A percentile compares a stretch with the other conserved stretches of the same genome.
Conservation (phyloP, 441 rosid genomes). For the Populus hybrid region DNA sequence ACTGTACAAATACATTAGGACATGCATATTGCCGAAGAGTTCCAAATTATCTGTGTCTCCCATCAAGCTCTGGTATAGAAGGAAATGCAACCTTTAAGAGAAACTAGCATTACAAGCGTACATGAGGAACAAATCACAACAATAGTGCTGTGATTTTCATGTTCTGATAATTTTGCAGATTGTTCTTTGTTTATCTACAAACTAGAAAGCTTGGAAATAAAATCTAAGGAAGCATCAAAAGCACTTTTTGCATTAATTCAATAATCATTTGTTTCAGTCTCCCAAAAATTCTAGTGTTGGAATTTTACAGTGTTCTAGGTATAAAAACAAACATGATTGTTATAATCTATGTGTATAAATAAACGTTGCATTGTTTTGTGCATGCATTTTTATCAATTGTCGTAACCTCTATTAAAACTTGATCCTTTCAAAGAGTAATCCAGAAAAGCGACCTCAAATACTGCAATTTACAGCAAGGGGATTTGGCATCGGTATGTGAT, state of each 20-base stretch:
- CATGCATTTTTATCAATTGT: not conserved
- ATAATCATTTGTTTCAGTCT: not conserved
- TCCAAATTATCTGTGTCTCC: not conserved
- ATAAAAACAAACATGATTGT: not conserved
- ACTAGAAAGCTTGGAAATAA: not conserved
- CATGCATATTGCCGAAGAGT: slow-evolving; percentile 2
- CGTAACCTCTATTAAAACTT: not conserved
- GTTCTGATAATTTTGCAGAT: not conserved
- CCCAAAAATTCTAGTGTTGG: not conserved
- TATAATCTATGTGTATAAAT: not conserved
- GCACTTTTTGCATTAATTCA: not conserved
- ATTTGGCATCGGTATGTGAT: not conserved
- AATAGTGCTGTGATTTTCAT: not conserved
- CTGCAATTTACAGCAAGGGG: not conserved
- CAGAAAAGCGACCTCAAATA: not conserved
- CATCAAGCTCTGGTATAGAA: not conserved
- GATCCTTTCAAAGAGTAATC: not conserved
- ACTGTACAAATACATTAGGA: slow-evolving; percentile 1
- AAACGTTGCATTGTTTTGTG: no score
- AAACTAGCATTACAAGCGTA: not conserved
- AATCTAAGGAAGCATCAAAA: not conserved
- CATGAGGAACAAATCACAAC: not conserved
- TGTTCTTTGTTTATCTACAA: not conserved
- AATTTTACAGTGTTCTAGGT: slow-evolving; percentile 1
- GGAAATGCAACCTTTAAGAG: not conserved